Base-by-base conservation (phyloP, 495 filamentous ascomycete species). In the Aspergillus ellipticus region DNA sequence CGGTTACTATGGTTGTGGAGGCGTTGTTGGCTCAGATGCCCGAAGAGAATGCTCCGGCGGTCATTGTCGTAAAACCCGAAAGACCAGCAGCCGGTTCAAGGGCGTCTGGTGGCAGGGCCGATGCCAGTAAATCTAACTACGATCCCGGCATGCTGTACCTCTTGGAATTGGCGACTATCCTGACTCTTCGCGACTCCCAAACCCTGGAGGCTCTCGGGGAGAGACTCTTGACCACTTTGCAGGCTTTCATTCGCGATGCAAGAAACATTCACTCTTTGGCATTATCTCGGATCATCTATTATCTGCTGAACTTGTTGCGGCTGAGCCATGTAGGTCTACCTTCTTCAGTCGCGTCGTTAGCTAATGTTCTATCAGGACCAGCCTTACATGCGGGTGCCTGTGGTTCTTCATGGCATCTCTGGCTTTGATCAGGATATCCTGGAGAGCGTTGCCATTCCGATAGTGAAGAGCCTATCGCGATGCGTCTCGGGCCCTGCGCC, bases 391-490 rank as follows among this genome's bases (percentile, higher is more conserved):
- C 87, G 92, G 33, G 87, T 91, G 1, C 95, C 94, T n/a, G 87
- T 97, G 24, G 81, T 97, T 6, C 79, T 99, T 3, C 94, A 99
- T 70, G 86, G 85, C 15, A 89, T 99, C 48, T 93, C 94, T 1
- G 87, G 85, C 55, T 92, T 97, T 66, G 82, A 91, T 31, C 85
- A 87, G 61, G 83, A 89, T 46, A 79, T 84, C 5, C 73, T 97
- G 37, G 83, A 88, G 49, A 89, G 87, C 63, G 85, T 90, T 1
- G 88, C 92, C 3, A 75, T 79, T 21, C 79, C 89, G 0, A 81
- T 91, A 1, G 74, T 96, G 24, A 86, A 88, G 63, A 92, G 94
- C 2, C 74, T 99, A 13, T 80, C 83, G 24, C 76, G 87, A 17
- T 97, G 94, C 63, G 85, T 93, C 54, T 83, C 85, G 46, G 82